Percentiles rank a stretch among this genome's conserved stretches.
These are phyloP conservation scores for Collariella sp. DNA, from an alignment of 495 filamentous ascomycete genomes.

Conservation along the genomic window DNA sequence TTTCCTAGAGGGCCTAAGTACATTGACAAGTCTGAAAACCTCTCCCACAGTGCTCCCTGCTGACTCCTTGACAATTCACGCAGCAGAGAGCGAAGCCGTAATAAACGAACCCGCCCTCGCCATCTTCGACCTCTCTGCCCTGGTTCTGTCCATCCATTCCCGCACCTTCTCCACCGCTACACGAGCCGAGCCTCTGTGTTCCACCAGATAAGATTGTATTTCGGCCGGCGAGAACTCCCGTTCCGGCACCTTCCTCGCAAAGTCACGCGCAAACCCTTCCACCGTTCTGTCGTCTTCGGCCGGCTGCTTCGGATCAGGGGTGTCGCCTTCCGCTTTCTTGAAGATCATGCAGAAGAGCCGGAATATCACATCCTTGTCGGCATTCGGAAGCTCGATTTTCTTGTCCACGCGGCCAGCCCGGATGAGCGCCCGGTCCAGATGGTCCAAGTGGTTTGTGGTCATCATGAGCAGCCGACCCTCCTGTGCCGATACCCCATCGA, in stretches of 20 bases:
- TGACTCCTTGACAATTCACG: not conserved
- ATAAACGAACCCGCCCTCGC: conserved; percentile 5
- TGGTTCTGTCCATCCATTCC: conserved; percentile 7
- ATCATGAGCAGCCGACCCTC: conserved; percentile 68
- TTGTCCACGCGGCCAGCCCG: conserved; percentile 62
- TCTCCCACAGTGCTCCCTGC: not conserved
- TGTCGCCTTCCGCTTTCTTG: conserved; percentile 1
- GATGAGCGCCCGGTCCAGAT: conserved; percentile 58
- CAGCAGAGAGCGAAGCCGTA: not conserved
- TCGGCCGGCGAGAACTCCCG: conserved; percentile 8
- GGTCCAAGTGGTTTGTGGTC: conserved; percentile 64
- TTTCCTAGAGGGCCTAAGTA: too few relatives aligned
- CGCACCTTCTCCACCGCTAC: conserved; percentile 4
- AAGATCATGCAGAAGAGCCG: conserved; percentile 7
- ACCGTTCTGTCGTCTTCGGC: conserved; percentile 1
- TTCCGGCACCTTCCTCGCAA: conserved; percentile 2
- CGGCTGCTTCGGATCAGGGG: not conserved
- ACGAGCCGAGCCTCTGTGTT: conserved; percentile 3
- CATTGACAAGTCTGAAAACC: not conserved
- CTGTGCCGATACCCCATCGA: conserved; percentile 58
- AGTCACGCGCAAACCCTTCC: conserved; percentile 2
- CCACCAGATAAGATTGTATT: conserved; percentile 8
- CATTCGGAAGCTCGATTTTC: conserved; percentile 51
- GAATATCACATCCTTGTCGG: conserved; percentile 22
- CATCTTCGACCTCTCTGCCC: conserved; percentile 8